Conservation (phyloP, 164 flowering plant species). For the Protea cynaroides region DNA sequence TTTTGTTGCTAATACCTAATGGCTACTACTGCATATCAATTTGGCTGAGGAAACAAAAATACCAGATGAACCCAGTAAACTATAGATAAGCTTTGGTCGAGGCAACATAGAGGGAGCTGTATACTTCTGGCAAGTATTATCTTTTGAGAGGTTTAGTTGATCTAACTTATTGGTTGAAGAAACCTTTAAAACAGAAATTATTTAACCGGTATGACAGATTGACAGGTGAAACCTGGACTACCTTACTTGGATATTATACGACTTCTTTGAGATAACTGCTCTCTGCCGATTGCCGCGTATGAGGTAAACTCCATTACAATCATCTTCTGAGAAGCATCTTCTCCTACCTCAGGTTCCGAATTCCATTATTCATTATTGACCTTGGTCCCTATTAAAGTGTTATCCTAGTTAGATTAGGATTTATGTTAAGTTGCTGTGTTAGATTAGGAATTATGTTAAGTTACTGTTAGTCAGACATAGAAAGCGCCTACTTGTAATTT, state of each 20-base stretch:
- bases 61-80: slow-evolving; percentile 98
- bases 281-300: slow-evolving; percentile 95
- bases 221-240: slow-evolving; percentile 88
- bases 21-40: background rate
- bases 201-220: slow-evolving; percentile 1
- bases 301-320: too few relatives aligned
- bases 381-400: too few relatives aligned
- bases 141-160: background rate
- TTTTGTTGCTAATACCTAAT: slow-evolving; percentile 12
- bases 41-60: slow-evolving; percentile 43
- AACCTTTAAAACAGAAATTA: background rate
- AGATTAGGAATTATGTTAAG: too few relatives aligned
- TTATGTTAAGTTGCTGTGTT: too few relatives aligned
- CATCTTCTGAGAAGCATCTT: background rate
- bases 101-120: slow-evolving; percentile 88
- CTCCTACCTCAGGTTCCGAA: background rate
- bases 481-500: too few relatives aligned
- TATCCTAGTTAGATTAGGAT: too few relatives aligned
- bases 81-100: slow-evolving; percentile 88
- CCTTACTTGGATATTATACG: slow-evolving; percentile 89
- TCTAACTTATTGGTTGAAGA: background rate
- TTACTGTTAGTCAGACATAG: too few relatives aligned
- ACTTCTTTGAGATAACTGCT: slow-evolving; percentile 76
- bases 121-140: slow-evolving; percentile 64
- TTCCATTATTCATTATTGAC: background rate